These are phyloP conservation scores for Hermanozyma aechmeae DNA, from an alignment of 805 yeast genomes.

Conservation along the genomic window DNA sequence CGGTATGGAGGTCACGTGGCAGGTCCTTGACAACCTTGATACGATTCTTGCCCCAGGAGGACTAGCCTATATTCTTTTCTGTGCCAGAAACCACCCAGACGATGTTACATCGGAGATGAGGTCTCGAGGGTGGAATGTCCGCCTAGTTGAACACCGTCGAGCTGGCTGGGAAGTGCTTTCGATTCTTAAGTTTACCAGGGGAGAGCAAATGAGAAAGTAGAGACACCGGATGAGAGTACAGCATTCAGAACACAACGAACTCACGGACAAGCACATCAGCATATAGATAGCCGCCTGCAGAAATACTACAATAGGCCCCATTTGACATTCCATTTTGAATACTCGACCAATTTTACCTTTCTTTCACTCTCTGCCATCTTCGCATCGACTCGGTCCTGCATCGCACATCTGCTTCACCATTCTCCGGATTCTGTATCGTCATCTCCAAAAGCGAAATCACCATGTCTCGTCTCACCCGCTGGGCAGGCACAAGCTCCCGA, in stretches of 20 bases:
- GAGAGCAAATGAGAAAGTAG: neutral
- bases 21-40: constrained; percentile 46
- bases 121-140: constrained; percentile 42
- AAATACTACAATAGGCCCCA: no score
- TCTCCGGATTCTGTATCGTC: no score
- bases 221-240: no score
- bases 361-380: no score
- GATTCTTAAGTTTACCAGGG: constrained; percentile 47
- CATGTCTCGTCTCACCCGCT: neutral
- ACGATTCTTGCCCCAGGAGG: constrained; percentile 50
- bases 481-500: neutral
- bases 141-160: constrained; percentile 52
- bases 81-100: constrained; percentile 83
- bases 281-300: no score
- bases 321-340: no score
- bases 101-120: constrained; percentile 42
- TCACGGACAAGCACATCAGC: no score
- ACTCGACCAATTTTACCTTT: no score
- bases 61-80: constrained; percentile 78
- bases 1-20: constrained; percentile 82
- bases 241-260: no score
- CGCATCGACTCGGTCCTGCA: no score
- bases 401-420: no score
- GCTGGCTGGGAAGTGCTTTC: constrained; percentile 96
- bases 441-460: neutral